Percentiles rank a stretch among this genome's conserved stretches.
These are phyloP conservation scores for Fraxinus excelsior DNA, from an alignment of 257 asterid genomes.

Conservation along the genomic window DNA sequence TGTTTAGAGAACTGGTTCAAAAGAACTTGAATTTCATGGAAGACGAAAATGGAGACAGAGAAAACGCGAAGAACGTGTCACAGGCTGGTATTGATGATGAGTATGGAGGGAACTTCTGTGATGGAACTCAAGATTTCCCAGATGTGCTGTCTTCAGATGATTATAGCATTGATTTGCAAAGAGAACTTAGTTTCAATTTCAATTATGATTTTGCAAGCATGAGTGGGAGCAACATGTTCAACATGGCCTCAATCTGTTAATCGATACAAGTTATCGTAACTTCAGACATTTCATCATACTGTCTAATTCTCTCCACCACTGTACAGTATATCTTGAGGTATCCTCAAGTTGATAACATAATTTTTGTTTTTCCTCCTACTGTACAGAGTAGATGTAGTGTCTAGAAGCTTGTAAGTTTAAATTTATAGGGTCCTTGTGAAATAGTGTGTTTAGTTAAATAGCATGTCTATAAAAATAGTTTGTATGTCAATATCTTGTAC, in stretches of 20 bases:
- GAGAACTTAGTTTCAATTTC: conserved; percentile 26
- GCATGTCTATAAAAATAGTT: conserved; percentile 1
- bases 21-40: conserved; percentile 29
- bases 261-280: background rate
- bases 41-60: conserved; percentile 24
- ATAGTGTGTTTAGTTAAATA: background rate
- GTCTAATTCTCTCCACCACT: background rate
- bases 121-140: conserved; percentile 17
- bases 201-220: conserved; percentile 27
- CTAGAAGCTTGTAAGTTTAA: background rate
- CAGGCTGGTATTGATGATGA: conserved; percentile 11
- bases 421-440: conserved; percentile 22
- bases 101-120: conserved; percentile 18
- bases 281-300: background rate
- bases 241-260: conserved; percentile 20
- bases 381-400: conserved; percentile 18
- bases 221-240: conserved; percentile 27
- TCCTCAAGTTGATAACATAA: background rate
- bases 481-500: background rate
- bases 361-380: background rate
- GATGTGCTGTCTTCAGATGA: conserved; percentile 20
- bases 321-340: no score
- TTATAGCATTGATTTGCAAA: conserved; percentile 25
- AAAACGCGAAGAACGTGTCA: background rate
- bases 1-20: conserved; percentile 36